phyloP scores from a whole-genome alignment of 257 asterid species.

The Ajuga chamaepitys region DNA sequence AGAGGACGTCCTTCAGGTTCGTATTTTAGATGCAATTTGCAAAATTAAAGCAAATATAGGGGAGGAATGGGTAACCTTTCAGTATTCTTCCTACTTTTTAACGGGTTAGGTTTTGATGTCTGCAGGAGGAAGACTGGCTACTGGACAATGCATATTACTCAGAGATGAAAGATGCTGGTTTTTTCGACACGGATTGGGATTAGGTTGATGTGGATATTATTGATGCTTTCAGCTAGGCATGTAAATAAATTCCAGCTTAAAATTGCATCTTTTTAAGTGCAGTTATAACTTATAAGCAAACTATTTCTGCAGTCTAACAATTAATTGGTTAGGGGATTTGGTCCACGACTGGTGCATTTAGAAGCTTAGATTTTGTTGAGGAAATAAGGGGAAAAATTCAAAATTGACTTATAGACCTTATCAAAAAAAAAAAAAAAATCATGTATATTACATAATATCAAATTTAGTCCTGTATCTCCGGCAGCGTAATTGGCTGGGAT shows the following conservation, averaged over 20 bases:
- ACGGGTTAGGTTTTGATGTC: not conserved
- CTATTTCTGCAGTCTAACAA: too few species aligned
- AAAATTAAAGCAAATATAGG: not conserved
- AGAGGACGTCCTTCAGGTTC: too few species aligned
- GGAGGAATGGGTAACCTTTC: not conserved
- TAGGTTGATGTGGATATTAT: slow-evolving; percentile 23
- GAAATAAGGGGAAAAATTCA: too few species aligned
- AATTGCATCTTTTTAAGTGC: slow-evolving; percentile 24
- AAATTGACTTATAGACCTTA: too few species aligned
- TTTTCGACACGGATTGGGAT: slow-evolving; percentile 75
- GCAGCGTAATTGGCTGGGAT: too few species aligned
- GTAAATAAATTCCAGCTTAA: slow-evolving; percentile 20
- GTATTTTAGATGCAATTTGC: not conserved
- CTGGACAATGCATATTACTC: slow-evolving; percentile 79
- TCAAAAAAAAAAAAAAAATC: too few species aligned
- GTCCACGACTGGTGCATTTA: too few species aligned
- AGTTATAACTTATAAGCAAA: too few species aligned
- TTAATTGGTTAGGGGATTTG: too few species aligned
- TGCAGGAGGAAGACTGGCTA: slow-evolving; percentile 93
- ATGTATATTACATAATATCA: too few species aligned
- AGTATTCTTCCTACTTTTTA: not conserved
- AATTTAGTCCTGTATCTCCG: too few species aligned
- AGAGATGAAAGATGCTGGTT: slow-evolving; percentile 94
- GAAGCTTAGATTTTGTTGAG: too few species aligned
- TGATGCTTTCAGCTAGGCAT: slow-evolving; percentile 9